phyloP scores from a whole-genome alignment of 371 early-diverging fungal species.

The Rhizomucor miehei region DNA sequence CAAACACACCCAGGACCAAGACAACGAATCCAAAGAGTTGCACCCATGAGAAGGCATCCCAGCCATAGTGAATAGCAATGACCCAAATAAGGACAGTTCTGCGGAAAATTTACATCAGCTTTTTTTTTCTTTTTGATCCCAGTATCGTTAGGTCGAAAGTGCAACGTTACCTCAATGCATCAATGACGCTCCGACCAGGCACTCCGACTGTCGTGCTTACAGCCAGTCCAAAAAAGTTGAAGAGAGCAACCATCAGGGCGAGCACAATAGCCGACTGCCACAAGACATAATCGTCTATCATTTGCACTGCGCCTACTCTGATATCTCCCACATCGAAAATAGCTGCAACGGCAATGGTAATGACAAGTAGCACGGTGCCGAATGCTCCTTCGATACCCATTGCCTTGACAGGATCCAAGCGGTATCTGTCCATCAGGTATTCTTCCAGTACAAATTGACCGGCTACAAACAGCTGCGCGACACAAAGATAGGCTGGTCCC shows the following conservation, averaged over 20 bases:
- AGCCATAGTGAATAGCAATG: constrained; percentile 40
- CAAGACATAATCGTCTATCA: constrained; percentile 18
- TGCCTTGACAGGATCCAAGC: constrained; percentile 40
- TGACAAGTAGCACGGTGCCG: constrained; percentile 25
- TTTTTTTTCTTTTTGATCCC: constrained; percentile 2
- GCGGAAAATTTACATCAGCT: constrained; percentile 3
- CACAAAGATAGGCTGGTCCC: constrained; percentile 30
- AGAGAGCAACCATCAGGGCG: constrained; percentile 39
- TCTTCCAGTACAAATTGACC: constrained; percentile 45
- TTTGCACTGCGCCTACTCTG: constrained; percentile 21
- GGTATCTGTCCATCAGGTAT: constrained; percentile 42
- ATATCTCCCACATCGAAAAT: constrained; percentile 25
- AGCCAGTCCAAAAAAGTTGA: constrained; percentile 46
- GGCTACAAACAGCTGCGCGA: constrained; percentile 41
- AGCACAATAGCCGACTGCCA: constrained; percentile 40
- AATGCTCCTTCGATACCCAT: constrained; percentile 48
- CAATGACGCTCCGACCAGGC: constrained; percentile 42
- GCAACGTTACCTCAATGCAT: constrained; percentile 32
- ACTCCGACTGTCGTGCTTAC: constrained; percentile 37
- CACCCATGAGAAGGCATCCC: constrained; percentile 40
- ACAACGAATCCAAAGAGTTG: constrained; percentile 31
- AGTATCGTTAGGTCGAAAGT: background rate
- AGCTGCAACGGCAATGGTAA: constrained; percentile 18
- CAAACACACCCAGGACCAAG: constrained; percentile 31
- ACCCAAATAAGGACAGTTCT: constrained; percentile 42